Evolutionary conservation across 257 asterid genomes (phyloP).

Genomic region (Nicotiana otophora): DNA sequence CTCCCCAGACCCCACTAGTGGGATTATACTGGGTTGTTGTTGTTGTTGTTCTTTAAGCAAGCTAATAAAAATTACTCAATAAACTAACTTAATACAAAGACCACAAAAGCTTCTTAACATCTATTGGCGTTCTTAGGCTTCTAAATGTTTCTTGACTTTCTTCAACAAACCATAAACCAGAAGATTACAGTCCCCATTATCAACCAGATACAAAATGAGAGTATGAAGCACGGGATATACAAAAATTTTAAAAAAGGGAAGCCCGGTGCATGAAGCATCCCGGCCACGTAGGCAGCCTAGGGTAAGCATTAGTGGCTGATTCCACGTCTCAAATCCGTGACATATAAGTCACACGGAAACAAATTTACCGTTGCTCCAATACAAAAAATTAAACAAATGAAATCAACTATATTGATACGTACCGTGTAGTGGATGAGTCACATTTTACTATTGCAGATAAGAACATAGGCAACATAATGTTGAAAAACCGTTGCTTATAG

Average conservation of each 20-base stretch:
- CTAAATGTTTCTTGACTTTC: neutral
- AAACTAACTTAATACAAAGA: neutral
- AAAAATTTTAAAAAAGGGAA: neutral
- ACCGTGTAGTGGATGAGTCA: constrained; percentile 52
- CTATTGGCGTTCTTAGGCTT: constrained; percentile 4
- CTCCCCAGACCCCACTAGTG: no score
- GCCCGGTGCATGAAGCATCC: no score
- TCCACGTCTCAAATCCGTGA: no score
- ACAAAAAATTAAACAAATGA: neutral
- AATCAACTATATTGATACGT: constrained; percentile 9
- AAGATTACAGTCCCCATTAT: neutral
- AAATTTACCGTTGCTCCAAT: no score
- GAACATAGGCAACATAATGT: constrained; percentile 62
- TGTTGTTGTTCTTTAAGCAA: neutral
- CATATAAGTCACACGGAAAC: no score
- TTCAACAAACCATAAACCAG: neutral
- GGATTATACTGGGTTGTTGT: no score
- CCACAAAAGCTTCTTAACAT: neutral
- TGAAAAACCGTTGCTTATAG: constrained; percentile 92
- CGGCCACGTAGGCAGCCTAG: no score
- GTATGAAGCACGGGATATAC: neutral
- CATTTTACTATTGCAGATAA: constrained; percentile 45
- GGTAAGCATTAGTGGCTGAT: no score
- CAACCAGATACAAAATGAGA: neutral
- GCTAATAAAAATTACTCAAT: neutral